Evolutionary conservation across 169 alveolate genomes (phyloP).

Genomic region (Cyclospora cayetanensis): DNA sequence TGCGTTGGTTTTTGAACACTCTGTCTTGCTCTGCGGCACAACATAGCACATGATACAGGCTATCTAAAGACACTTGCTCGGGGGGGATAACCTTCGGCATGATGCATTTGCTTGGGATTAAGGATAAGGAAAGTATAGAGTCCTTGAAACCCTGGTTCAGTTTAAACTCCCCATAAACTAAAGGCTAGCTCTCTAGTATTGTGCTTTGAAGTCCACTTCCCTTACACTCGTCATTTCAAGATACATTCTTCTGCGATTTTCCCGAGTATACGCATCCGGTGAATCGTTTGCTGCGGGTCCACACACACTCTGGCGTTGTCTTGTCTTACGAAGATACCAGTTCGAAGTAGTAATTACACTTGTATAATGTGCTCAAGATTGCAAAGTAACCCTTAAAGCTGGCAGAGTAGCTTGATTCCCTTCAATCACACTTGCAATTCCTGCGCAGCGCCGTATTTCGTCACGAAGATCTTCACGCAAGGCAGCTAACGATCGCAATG

Average conservation of each 20-base stretch:
- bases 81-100: not conserved
- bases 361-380: too few relatives aligned
- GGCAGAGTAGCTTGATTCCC: too few relatives aligned
- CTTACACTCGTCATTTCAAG: slow-evolving; percentile 67
- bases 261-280: slow-evolving; percentile 68
- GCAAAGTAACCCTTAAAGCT: not conserved
- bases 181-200: not conserved
- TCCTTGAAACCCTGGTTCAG: not conserved
- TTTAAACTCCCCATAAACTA: not conserved
- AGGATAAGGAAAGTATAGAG: not conserved
- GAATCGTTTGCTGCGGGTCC: not conserved
- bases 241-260: slow-evolving; percentile 70
- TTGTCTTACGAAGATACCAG: too few relatives aligned
- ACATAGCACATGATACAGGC: not conserved
- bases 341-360: too few relatives aligned
- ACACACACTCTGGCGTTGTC: too few relatives aligned
- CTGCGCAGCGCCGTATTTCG: not conserved
- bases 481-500: slow-evolving; percentile 53
- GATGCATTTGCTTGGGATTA: not conserved
- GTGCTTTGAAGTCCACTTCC: not conserved
- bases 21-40: not conserved
- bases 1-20: not conserved
- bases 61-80: not conserved
- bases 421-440: slow-evolving; percentile 3
- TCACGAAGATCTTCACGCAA: slow-evolving; percentile 5